These are phyloP conservation scores for Psilocybe subaeruginosa DNA, from an alignment of 768 basidiomycete genomes.

Conservation along the genomic window DNA sequence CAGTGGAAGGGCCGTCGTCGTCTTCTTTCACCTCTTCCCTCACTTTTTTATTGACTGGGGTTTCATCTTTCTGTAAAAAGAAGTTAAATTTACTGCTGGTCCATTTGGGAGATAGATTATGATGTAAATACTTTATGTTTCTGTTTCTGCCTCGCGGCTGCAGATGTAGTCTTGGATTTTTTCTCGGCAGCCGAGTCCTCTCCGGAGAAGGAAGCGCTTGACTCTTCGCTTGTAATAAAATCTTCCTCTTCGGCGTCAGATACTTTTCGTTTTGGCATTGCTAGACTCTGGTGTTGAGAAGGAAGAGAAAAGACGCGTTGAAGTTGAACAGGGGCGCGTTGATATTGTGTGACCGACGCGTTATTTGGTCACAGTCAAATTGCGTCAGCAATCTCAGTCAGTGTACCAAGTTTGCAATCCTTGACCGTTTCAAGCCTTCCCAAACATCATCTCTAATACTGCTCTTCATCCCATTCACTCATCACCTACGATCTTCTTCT, in stretches of 20 bases:
- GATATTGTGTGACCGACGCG: conserved; percentile 12
- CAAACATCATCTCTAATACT: conserved; percentile 6
- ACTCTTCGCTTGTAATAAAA: neutral
- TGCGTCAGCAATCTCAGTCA: conserved; percentile 36
- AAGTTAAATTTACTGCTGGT: neutral
- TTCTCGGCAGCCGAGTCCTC: neutral
- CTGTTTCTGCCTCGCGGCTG: neutral
- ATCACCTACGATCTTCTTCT: conserved; percentile 1
- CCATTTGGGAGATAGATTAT: neutral
- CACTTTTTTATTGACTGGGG: conserved; percentile 1
- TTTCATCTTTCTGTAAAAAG: neutral
- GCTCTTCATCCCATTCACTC: conserved; percentile 4
- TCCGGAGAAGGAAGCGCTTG: neutral
- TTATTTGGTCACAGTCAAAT: conserved; percentile 25
- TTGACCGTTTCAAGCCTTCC: conserved; percentile 1
- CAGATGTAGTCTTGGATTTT: neutral
- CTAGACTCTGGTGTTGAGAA: neutral
- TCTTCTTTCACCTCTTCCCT: neutral
- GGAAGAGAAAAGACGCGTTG: neutral
- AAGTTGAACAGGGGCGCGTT: neutral
- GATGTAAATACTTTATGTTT: neutral
- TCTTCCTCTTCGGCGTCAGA: neutral
- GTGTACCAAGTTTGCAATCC: conserved; percentile 8
- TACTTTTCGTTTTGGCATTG: conserved; percentile 18
- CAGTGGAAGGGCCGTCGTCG: neutral